A percentile compares a stretch with the other conserved stretches of the same genome.
phyloP scores from a whole-genome alignment of 805 yeast species.

The Teunomyces aglyptinius region DNA sequence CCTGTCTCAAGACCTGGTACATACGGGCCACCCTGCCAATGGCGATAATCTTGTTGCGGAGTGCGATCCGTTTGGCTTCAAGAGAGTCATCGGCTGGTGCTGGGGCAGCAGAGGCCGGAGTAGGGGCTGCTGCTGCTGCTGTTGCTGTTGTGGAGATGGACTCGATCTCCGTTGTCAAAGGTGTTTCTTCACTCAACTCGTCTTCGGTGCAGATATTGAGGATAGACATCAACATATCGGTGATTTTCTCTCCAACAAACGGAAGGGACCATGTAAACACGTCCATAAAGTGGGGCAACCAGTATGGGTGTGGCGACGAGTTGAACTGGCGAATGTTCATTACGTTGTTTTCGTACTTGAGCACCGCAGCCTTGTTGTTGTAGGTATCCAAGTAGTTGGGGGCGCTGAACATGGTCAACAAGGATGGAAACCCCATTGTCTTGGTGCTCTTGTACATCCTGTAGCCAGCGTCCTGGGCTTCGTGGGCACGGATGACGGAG shows the following conservation, averaged over 20 bases:
- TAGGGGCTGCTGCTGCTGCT: constrained; percentile 23
- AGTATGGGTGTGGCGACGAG: constrained; percentile 90
- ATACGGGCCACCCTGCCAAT: constrained; percentile 94
- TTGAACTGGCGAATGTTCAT: constrained; percentile 96
- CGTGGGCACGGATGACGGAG: constrained; percentile 92
- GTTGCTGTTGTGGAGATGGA: constrained; percentile 16
- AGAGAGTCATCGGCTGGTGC: constrained; percentile 19
- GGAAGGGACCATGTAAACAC: constrained; percentile 97
- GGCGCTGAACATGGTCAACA: constrained; percentile 90
- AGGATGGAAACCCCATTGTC: constrained; percentile 83
- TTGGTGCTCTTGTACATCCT: constrained; percentile 87
- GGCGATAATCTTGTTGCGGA: constrained; percentile 86
- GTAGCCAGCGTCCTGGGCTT: constrained; percentile 97
- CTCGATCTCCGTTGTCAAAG: constrained; percentile 38
- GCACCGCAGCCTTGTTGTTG: constrained; percentile 91
- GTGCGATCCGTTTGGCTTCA: constrained; percentile 45
- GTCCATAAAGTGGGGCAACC: constrained; percentile 96
- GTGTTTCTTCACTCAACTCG: constrained; percentile 77
- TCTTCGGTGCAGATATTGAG: constrained; percentile 94
- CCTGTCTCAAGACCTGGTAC: constrained; percentile 86
- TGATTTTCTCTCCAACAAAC: constrained; percentile 93
- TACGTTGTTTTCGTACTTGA: constrained; percentile 86
- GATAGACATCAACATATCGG: constrained; percentile 87
- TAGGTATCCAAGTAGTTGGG: constrained; percentile 92
- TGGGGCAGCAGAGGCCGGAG: constrained; percentile 5